Conservation (phyloP, 2,329 filamentous ascomycete species). For the Chaetomium globosum region DNA sequence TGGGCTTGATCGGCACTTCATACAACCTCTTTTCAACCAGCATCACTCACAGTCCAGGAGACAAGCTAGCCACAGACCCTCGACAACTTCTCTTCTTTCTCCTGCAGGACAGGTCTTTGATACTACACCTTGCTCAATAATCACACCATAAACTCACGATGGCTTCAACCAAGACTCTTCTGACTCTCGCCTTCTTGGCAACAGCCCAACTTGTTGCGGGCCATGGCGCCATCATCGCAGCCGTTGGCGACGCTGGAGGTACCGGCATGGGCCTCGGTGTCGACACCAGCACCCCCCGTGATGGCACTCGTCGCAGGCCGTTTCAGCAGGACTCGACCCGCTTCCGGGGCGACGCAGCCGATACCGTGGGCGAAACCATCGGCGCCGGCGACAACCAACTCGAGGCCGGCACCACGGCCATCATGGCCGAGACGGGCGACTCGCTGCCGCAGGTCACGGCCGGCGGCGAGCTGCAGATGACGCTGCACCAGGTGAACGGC, state of each 20-base stretch:
- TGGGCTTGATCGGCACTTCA: background rate
- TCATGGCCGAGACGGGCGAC: constrained; percentile 60
- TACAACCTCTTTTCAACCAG: background rate
- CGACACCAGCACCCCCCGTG: constrained; percentile 60
- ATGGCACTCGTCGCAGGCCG: constrained; percentile 61
- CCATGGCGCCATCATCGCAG: constrained; percentile 63
- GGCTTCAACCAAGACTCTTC: constrained; percentile 40
- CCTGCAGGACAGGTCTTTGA: constrained; percentile 24
- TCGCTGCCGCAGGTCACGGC: constrained; percentile 60
- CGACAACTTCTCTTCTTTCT: constrained; percentile 5
- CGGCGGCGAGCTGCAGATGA: constrained; percentile 63
- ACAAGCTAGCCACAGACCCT: constrained; percentile 8
- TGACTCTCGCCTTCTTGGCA: constrained; percentile 55
- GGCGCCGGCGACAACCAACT: constrained; percentile 59
- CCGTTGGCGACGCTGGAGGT: constrained; percentile 61
- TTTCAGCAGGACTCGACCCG: constrained; percentile 68
- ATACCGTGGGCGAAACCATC: constrained; percentile 62
- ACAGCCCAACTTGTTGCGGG: constrained; percentile 59
- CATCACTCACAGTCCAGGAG: constrained; percentile 19
- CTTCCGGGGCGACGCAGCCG: constrained; percentile 57
- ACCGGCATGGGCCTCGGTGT: constrained; percentile 56
- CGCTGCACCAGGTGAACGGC: constrained; percentile 67
- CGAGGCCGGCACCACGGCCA: constrained; percentile 58
- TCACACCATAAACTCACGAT: constrained; percentile 35
- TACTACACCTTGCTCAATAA: background rate